Evolutionary conservation across 2,329 filamentous ascomycete species (phyloP).

Genomic region (Parafenestella ontariensis): DNA sequence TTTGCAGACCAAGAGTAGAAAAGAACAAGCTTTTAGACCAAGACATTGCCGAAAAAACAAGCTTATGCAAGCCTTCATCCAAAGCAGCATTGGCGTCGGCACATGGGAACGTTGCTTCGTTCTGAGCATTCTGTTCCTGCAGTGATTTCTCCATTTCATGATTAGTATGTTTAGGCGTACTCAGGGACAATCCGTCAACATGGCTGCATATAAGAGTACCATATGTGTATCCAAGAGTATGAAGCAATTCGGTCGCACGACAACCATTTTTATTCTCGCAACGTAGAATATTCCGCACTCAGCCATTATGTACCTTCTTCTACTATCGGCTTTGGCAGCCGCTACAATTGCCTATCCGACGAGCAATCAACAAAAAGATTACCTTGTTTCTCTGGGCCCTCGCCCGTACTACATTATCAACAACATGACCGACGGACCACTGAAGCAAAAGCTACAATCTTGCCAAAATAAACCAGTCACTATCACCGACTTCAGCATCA

Average conservation of each 20-base stretch:
- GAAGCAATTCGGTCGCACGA: neutral
- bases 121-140: conserved; percentile 5
- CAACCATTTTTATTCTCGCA: neutral
- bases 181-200: neutral
- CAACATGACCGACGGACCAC: conserved; percentile 65
- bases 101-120: conserved; percentile 7
- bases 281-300: neutral
- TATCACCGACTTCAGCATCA: conserved; percentile 65
- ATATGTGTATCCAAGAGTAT: neutral
- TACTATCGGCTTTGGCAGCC: conserved; percentile 15
- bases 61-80: neutral
- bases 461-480: conserved; percentile 64
- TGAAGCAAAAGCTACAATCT: conserved; percentile 66
- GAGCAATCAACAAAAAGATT: conserved; percentile 16
- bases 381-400: conserved; percentile 64
- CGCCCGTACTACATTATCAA: conserved; percentile 70
- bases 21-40: neutral
- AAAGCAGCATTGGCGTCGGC: neutral
- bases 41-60: neutral
- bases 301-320: neutral
- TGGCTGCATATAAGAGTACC: conserved; percentile 2
- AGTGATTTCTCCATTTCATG: neutral
- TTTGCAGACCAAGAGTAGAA: too few relatives aligned
- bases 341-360: conserved; percentile 17
- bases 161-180: neutral